phyloP scores from a whole-genome alignment of 345 rosid genomes.

The Kernera saxatilis region DNA sequence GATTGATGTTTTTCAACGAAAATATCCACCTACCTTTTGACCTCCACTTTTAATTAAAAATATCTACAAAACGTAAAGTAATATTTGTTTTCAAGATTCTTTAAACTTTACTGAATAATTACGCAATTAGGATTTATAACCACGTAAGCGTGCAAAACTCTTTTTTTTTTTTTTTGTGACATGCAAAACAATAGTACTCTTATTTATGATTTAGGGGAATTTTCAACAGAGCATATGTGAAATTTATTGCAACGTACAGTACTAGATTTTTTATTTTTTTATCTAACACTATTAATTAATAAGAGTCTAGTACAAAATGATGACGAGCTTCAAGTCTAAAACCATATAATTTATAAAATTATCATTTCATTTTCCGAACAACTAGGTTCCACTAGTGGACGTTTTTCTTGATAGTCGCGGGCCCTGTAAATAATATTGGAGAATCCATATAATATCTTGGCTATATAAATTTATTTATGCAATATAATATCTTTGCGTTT shows the following conservation, averaged over 20 bases:
- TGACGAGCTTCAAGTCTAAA: slow-evolving; percentile 12
- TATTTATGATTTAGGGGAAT: background rate
- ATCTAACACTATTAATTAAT: background rate
- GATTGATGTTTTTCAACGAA: slow-evolving; percentile 15
- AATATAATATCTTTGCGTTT: background rate
- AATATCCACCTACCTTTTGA: slow-evolving; percentile 20
- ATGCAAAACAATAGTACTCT: background rate
- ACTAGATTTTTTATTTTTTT: background rate
- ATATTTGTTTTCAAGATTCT: background rate
- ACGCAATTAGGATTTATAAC: slow-evolving; percentile 5
- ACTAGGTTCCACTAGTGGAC: slow-evolving; percentile 27
- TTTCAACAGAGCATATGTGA: background rate
- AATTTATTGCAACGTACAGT: background rate
- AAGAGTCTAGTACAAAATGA: slow-evolving; percentile 10
- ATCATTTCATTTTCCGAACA: slow-evolving; percentile 15
- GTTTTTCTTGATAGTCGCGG: slow-evolving; percentile 17
- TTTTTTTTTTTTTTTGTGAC: no score
- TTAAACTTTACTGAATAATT: slow-evolving; percentile 22
- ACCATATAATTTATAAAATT: slow-evolving; percentile 13
- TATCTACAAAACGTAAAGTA: slow-evolving; percentile 27
- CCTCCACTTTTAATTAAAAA: background rate
- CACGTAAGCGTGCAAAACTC: background rate
- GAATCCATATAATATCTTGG: slow-evolving; percentile 23
- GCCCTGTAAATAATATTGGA: slow-evolving; percentile 14
- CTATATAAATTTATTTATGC: background rate